Conservation (phyloP, 2,329 filamentous ascomycete genomes). For the Ascochyta lentis region DNA sequence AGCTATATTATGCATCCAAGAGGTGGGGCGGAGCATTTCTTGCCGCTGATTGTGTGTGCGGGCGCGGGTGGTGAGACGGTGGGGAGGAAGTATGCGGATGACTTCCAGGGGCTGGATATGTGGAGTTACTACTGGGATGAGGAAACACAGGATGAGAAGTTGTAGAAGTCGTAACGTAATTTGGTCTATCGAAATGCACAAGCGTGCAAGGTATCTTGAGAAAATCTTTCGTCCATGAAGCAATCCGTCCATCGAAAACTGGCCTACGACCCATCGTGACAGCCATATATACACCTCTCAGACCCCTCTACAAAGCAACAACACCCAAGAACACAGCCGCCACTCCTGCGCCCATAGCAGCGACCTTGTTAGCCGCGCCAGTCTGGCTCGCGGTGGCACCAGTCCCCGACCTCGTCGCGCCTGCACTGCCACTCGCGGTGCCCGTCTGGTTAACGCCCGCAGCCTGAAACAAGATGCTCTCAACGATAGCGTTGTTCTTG, state of each 20-base stretch:
- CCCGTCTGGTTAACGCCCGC: slow-evolving; percentile 18
- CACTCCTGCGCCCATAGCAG: slow-evolving; percentile 23
- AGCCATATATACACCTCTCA: neutral
- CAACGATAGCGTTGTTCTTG: slow-evolving; percentile 23
- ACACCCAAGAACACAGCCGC: slow-evolving; percentile 32
- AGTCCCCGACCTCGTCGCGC: slow-evolving; percentile 13
- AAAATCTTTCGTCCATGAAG: neutral
- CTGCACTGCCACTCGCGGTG: slow-evolving; percentile 8
- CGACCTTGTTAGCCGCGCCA: slow-evolving; percentile 17
- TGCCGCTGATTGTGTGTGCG: slow-evolving; percentile 65
- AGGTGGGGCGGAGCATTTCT: slow-evolving; percentile 63
- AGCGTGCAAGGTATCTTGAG: neutral
- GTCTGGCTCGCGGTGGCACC: slow-evolving; percentile 9
- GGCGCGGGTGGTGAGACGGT: slow-evolving; percentile 56
- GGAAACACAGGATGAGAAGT: slow-evolving; percentile 6
- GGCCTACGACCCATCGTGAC: neutral
- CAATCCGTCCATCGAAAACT: neutral
- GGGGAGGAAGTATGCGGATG: slow-evolving; percentile 57
- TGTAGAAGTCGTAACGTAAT: neutral
- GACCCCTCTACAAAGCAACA: slow-evolving; percentile 25
- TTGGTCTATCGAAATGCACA: neutral
- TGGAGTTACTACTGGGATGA: slow-evolving; percentile 63
- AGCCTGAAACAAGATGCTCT: slow-evolving; percentile 26
- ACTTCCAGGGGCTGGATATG: slow-evolving; percentile 58
- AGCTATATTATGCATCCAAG: slow-evolving; percentile 63